Evolutionary conservation across 495 filamentous ascomycete genomes (phyloP).

Genomic region (Penicillium lagena): DNA sequence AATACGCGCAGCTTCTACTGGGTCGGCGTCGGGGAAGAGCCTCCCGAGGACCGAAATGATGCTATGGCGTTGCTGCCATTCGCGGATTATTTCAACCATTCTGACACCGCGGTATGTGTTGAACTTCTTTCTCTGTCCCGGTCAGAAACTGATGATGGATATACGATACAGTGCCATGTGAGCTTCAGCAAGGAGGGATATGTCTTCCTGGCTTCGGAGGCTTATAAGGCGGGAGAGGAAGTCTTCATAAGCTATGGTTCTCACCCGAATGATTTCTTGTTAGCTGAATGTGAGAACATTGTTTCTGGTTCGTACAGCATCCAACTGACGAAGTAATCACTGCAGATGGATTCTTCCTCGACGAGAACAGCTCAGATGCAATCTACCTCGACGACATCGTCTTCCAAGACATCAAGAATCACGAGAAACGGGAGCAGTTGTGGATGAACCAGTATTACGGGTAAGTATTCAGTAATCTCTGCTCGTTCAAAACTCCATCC

Average conservation of each 20-base stretch:
- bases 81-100: constrained; percentile 84
- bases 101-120: constrained; percentile 40
- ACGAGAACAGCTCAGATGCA: constrained; percentile 61
- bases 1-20: constrained; percentile 83
- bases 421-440: constrained; percentile 41
- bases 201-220: constrained; percentile 46
- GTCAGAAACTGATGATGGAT: background rate
- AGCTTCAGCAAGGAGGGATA: constrained; percentile 53
- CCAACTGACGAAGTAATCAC: background rate
- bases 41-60: constrained; percentile 53
- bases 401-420: constrained; percentile 40
- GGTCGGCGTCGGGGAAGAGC: constrained; percentile 43
- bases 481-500: too few species aligned
- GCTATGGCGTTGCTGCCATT: constrained; percentile 78
- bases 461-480: constrained; percentile 13
- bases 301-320: background rate
- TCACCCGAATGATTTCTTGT: constrained; percentile 74
- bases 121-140: background rate
- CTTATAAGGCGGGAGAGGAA: constrained; percentile 62
- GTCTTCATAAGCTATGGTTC: constrained; percentile 73
- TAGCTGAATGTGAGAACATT: constrained; percentile 59
- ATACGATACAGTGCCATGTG: constrained; percentile 49
- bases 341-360: constrained; percentile 69
- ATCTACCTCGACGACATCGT: constrained; percentile 63
- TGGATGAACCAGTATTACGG: constrained; percentile 58